Evolutionary conservation across 768 basidiomycete species (phyloP).

Genomic region (Coprinellus micaceus): DNA sequence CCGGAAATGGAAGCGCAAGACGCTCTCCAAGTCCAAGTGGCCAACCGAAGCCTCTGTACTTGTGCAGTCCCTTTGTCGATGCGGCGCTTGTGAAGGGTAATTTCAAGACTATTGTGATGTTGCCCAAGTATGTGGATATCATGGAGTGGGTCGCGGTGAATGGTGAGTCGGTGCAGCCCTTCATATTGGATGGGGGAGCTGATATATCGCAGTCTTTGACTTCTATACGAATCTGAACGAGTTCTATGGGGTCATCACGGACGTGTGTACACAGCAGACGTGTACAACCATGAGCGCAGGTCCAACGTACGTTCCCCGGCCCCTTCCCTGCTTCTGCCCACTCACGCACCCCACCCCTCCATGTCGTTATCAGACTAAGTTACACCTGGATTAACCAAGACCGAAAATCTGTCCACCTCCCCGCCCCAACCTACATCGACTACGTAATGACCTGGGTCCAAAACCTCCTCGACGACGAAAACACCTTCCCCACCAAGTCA

Average conservation of each 20-base stretch:
- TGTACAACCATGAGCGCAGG: slow-evolving; percentile 95
- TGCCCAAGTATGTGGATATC: slow-evolving; percentile 92
- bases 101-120: slow-evolving; percentile 96
- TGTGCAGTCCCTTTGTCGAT: slow-evolving; percentile 93
- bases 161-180: slow-evolving; percentile 46
- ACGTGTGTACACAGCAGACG: slow-evolving; percentile 85
- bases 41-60: slow-evolving; percentile 67
- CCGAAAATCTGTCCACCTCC: slow-evolving; percentile 85
- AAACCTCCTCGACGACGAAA: slow-evolving; percentile 90
- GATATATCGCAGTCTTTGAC: slow-evolving; percentile 69
- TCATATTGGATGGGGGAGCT: background rate
- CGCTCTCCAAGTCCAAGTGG: background rate
- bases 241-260: slow-evolving; percentile 92
- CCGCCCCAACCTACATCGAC: slow-evolving; percentile 96
- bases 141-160: slow-evolving; percentile 98
- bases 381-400: slow-evolving; percentile 99
- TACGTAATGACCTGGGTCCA: slow-evolving; percentile 99
- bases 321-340: slow-evolving; percentile 1
- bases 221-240: slow-evolving; percentile 97
- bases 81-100: slow-evolving; percentile 96
- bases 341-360: too few species aligned
- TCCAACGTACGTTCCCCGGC: slow-evolving; percentile 52
- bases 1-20: background rate
- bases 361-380: slow-evolving; percentile 86
- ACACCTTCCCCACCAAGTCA: slow-evolving; percentile 93